Percentiles rank a stretch among this genome's conserved stretches.
These are phyloP conservation scores for Discostella stelligeroides DNA, from an alignment of 108 stramenopile genomes.

Conservation along the genomic window DNA sequence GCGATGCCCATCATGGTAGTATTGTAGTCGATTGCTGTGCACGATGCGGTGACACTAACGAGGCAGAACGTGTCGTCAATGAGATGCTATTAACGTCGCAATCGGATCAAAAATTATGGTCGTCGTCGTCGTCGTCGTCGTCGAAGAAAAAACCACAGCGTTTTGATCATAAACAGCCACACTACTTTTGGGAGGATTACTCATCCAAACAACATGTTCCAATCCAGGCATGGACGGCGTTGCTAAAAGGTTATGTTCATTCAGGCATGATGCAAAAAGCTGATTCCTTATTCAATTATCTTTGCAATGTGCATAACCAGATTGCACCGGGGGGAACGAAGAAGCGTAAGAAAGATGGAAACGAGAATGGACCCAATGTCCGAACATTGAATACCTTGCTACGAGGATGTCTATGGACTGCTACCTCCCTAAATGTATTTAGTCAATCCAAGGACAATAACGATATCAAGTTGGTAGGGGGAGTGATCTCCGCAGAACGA, in stretches of 20 bases:
- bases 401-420: slow-evolving; percentile 86
- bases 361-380: slow-evolving; percentile 63
- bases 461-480: slow-evolving; percentile 57
- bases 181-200: slow-evolving; percentile 49
- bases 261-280: slow-evolving; percentile 73
- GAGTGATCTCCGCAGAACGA: slow-evolving; percentile 70
- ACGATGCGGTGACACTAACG: slow-evolving; percentile 68
- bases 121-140: too few species aligned
- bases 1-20: slow-evolving; percentile 82
- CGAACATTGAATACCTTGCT: slow-evolving; percentile 83
- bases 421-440: slow-evolving; percentile 40
- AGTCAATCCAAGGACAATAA: not conserved
- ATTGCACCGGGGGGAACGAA: too few species aligned
- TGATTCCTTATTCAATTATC: slow-evolving; percentile 56
- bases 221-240: slow-evolving; percentile 75
- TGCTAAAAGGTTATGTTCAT: slow-evolving; percentile 81
- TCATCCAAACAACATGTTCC: slow-evolving; percentile 30
- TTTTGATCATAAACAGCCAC: not conserved
- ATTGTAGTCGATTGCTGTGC: slow-evolving; percentile 84
- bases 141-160: not conserved
- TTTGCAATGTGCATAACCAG: slow-evolving; percentile 39
- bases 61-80: slow-evolving; percentile 39
- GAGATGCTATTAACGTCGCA: slow-evolving; percentile 16
- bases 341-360: slow-evolving; percentile 22
- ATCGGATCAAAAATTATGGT: slow-evolving; percentile 2